Evolutionary conservation across 345 rosid genomes (phyloP), one percentile per base, ranked within the genome.

Genomic region (Turritis glabra): DNA sequence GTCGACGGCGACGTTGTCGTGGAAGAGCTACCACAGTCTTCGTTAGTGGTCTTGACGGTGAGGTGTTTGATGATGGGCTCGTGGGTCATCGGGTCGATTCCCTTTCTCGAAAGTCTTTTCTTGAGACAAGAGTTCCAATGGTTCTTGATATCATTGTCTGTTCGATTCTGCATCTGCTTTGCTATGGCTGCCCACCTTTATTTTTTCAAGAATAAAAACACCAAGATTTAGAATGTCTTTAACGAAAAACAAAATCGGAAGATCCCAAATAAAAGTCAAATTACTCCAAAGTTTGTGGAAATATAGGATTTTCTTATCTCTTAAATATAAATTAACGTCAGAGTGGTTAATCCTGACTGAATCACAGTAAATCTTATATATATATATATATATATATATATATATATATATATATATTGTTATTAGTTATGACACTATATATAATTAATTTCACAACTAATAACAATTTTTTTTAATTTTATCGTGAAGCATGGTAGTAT

Each of bases 71-170:
- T 38, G 56, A 67, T 64, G 7, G 81, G 81, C 52, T 78, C 18
- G 52, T 78, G 81, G 57, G 78, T 78, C 65, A 66, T 67, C 6
- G 81, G 78, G 33, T 78, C 59, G 29, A 78, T 78, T 52, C 81
- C 81, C 15, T 64, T 55, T 58, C 67, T 64, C 8, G 12, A 10
- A 10, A 65, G 74, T 59, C 77, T 65, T 66, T 77, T 77, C 50
- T 76, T 76, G 15, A 76, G 79, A 56, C 74, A 58, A 30, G 78
- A 64, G 48, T 74, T 74, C 78, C 80, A 77, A 37, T 70, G 76
- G 67, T 78, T 78, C 73, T 78, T 78, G 47, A 78, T 72, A 57
- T 72, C 81, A n/a, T 78, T 78, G 44, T 78, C 81, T 72, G 81
- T 72, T 66, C 77, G 59, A 48, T 73, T 73, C 7, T 46, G 25